Percentiles rank a stretch among this genome's conserved stretches.
These are phyloP conservation scores for Leucosporidium scottii DNA, from an alignment of 768 basidiomycete species.

Conservation along the genomic window DNA sequence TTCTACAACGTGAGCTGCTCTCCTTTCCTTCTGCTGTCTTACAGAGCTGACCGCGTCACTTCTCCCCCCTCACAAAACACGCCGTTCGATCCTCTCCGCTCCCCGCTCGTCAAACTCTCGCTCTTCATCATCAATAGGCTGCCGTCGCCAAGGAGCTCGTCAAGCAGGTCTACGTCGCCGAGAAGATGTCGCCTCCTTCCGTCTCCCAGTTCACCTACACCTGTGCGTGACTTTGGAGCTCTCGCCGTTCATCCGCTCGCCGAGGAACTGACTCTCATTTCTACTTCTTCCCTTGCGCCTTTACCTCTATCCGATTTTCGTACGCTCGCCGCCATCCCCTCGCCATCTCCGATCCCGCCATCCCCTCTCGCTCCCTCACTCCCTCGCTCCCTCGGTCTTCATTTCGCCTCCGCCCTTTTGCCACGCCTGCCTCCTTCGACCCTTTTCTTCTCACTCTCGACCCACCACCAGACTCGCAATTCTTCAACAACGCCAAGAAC, in stretches of 20 bases:
- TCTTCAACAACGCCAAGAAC: slow-evolving; percentile 59
- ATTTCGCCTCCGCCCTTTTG: not conserved
- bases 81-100: no score
- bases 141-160: slow-evolving; percentile 65
- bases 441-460: slow-evolving; percentile 41
- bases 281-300: slow-evolving; percentile 40
- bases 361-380: no score
- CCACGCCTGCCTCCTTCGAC: not conserved
- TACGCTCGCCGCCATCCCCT: no score
- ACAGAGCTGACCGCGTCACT: not conserved
- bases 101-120: not conserved
- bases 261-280: not conserved
- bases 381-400: not conserved
- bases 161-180: slow-evolving; percentile 66
- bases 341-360: not conserved
- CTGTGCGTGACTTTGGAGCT: slow-evolving; percentile 9
- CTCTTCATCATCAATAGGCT: slow-evolving; percentile 15
- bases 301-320: not conserved
- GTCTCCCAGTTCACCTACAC: slow-evolving; percentile 26
- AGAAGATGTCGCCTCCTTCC: slow-evolving; percentile 62
- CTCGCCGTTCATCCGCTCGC: not conserved
- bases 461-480: slow-evolving; percentile 51
- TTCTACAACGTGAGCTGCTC: slow-evolving; percentile 58
- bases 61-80: not conserved
- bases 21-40: not conserved